Evolutionary conservation across 2,329 filamentous ascomycete genomes (phyloP).

Genomic region (Colletotrichum plurivorum): DNA sequence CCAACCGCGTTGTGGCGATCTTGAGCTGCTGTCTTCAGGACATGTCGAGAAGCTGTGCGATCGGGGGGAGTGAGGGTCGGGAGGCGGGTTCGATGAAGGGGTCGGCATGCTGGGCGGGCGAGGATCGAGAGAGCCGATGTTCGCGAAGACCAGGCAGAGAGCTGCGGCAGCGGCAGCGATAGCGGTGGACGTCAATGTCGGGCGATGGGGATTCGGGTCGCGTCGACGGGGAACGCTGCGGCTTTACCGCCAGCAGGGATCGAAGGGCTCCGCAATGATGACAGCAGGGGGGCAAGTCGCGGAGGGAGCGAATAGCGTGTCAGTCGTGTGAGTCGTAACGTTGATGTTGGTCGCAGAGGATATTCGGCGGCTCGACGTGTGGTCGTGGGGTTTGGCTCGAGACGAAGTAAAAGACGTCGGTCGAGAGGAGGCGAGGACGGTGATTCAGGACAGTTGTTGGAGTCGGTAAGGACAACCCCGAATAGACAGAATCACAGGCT

Average conservation of each 20-base stretch:
- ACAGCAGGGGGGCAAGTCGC: slow-evolving; percentile 25
- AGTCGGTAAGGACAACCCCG: slow-evolving; percentile 3
- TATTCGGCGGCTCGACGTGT: neutral
- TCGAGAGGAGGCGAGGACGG: slow-evolving; percentile 22
- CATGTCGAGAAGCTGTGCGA: slow-evolving; percentile 58
- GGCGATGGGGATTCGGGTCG: slow-evolving; percentile 39
- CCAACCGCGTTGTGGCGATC: slow-evolving; percentile 41
- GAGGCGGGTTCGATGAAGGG: slow-evolving; percentile 58
- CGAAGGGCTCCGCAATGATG: slow-evolving; percentile 35
- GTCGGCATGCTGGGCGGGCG: slow-evolving; percentile 57
- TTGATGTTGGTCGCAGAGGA: neutral
- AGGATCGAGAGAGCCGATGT: slow-evolving; percentile 29
- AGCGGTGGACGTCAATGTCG: slow-evolving; percentile 37
- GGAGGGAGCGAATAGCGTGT: slow-evolving; percentile 21
- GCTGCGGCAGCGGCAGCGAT: slow-evolving; percentile 3
- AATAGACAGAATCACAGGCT: slow-evolving; percentile 24
- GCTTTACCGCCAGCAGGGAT: slow-evolving; percentile 40
- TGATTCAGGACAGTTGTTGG: slow-evolving; percentile 18
- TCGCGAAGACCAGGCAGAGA: neutral
- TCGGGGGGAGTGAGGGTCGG: slow-evolving; percentile 54
- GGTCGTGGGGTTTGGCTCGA: neutral
- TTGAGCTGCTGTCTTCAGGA: slow-evolving; percentile 55
- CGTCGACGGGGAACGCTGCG: slow-evolving; percentile 39
- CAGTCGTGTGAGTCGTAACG: neutral
- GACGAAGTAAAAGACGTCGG: slow-evolving; percentile 15